A percentile compares a stretch with the other conserved stretches of the same genome.
Conservation (phyloP, 129 eudicot genomes). For the Saussurea involucrata region DNA sequence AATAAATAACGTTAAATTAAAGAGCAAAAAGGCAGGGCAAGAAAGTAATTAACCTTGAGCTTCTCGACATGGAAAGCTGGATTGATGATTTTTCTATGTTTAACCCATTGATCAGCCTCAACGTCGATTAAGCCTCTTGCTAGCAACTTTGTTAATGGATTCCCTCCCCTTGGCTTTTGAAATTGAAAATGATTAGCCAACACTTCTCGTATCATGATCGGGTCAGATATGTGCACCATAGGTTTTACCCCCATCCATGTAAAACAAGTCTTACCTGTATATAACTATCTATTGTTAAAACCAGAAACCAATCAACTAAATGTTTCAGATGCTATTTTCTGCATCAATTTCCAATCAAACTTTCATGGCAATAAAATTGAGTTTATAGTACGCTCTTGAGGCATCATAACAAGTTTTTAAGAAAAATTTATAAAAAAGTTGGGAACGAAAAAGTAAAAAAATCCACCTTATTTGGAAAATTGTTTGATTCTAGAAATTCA, state of each 20-base stretch:
- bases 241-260: conserved; percentile 17
- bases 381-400: too few relatives aligned
- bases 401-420: too few relatives aligned
- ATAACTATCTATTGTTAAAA: not conserved
- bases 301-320: not conserved
- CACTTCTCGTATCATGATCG: conserved; percentile 14
- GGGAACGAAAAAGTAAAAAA: too few relatives aligned
- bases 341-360: too few relatives aligned
- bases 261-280: conserved; percentile 12
- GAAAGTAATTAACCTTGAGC: conserved; percentile 18
- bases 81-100: conserved; percentile 30
- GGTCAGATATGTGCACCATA: conserved; percentile 14
- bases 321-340: too few relatives aligned
- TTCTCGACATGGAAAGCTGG: conserved; percentile 32
- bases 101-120: conserved; percentile 12
- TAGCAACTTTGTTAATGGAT: conserved; percentile 20
- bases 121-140: not conserved
- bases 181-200: not conserved
- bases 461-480: not conserved
- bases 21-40: not conserved
- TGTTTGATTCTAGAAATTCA: not conserved
- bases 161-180: conserved; percentile 16
- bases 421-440: too few relatives aligned
- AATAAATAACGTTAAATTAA: too few relatives aligned
- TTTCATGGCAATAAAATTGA: too few relatives aligned